These are phyloP conservation scores for Neurospora sp. DNA, from an alignment of 495 filamentous ascomycete genomes.

Conservation along the genomic window DNA sequence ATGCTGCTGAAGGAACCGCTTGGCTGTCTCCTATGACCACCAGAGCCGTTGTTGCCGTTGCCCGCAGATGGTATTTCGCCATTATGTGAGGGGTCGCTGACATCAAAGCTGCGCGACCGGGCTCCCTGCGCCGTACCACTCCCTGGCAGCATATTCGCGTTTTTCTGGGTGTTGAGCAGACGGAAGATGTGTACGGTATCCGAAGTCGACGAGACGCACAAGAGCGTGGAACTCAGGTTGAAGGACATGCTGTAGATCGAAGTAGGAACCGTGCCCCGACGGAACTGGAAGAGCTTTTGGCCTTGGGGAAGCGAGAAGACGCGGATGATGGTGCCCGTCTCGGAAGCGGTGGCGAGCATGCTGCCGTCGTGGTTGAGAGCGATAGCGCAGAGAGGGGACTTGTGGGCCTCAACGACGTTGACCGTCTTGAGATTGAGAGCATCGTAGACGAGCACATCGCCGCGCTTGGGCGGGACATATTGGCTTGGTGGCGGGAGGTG, in stretches of 20 bases:
- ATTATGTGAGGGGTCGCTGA: slow-evolving; percentile 32
- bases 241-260: slow-evolving; percentile 99
- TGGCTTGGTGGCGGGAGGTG: slow-evolving; percentile 72
- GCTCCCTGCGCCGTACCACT: slow-evolving; percentile 13
- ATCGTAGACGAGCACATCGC: slow-evolving; percentile 88
- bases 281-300: slow-evolving; percentile 89
- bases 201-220: slow-evolving; percentile 90
- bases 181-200: slow-evolving; percentile 98
- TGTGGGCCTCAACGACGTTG: slow-evolving; percentile 89
- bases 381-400: slow-evolving; percentile 81
- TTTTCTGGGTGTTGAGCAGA: slow-evolving; percentile 29
- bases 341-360: slow-evolving; percentile 87
- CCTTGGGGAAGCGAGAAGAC: slow-evolving; percentile 85
- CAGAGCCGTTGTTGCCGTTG: slow-evolving; percentile 18
- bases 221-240: slow-evolving; percentile 83
- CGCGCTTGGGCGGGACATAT: slow-evolving; percentile 73
- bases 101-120: slow-evolving; percentile 38
- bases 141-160: not conserved
- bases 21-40: slow-evolving; percentile 32
- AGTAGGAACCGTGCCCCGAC: slow-evolving; percentile 85
- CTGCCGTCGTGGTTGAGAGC: slow-evolving; percentile 87
- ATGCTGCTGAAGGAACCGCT: slow-evolving; percentile 72
- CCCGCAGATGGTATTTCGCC: slow-evolving; percentile 27
- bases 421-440: slow-evolving; percentile 76
- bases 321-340: slow-evolving; percentile 94